Conservation (phyloP, 345 rosid genomes). For the Clarkia xantiana region DNA sequence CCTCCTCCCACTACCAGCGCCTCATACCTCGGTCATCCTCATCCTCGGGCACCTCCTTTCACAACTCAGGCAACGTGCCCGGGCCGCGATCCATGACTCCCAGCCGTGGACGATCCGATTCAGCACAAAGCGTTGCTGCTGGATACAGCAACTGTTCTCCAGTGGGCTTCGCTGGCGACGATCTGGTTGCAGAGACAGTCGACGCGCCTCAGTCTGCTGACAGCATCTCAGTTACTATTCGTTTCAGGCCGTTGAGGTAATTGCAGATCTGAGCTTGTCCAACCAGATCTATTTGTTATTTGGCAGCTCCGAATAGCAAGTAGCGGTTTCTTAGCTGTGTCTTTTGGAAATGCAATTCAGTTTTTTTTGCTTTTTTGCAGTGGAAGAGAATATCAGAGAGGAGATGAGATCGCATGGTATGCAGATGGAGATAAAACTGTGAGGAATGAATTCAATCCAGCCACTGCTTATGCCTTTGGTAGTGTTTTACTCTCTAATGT, state of each 20-base stretch:
- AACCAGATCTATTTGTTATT: conserved; percentile 34
- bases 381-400: conserved; percentile 84
- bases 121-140: conserved; percentile 23
- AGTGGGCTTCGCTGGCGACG: conserved; percentile 49
- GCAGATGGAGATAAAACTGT: conserved; percentile 92
- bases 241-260: conserved; percentile 94
- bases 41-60: conserved; percentile 47
- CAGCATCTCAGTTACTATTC: conserved; percentile 93
- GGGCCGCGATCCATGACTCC: conserved; percentile 79
- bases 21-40: conserved; percentile 22
- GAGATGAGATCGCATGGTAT: conserved; percentile 94
- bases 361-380: conserved; percentile 26
- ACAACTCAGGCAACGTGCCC: conserved; percentile 29
- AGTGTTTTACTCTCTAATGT: not conserved
- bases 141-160: conserved; percentile 32
- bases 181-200: conserved; percentile 49
- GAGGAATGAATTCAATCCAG: conserved; percentile 75
- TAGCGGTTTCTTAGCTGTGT: conserved; percentile 2
- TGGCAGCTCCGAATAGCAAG: conserved; percentile 3
- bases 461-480: conserved; percentile 90
- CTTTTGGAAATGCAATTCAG: too few species aligned
- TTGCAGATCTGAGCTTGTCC: conserved; percentile 33
- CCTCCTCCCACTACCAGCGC: conserved; percentile 1
- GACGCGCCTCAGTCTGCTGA: conserved; percentile 57
- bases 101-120: conserved; percentile 48